phyloP scores from a whole-genome alignment of 2,329 filamentous ascomycete genomes.

The Fusarium succisae region DNA sequence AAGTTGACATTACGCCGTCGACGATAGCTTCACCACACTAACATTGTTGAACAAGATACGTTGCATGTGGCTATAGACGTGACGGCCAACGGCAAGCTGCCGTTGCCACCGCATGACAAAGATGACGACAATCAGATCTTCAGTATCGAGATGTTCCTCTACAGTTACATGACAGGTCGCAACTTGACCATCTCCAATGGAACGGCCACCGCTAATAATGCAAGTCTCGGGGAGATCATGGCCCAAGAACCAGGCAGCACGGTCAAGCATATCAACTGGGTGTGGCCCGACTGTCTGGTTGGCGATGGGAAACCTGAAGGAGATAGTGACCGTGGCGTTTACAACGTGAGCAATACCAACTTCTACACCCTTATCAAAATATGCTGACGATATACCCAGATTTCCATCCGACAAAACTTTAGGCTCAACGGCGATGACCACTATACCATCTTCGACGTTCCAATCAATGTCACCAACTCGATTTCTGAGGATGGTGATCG shows the following conservation, averaged over 20 bases:
- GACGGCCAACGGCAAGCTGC: slow-evolving; percentile 70
- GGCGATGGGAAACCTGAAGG: slow-evolving; percentile 63
- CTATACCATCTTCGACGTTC: slow-evolving; percentile 77
- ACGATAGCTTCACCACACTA: neutral
- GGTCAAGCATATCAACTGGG: slow-evolving; percentile 78
- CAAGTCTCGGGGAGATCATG: slow-evolving; percentile 66
- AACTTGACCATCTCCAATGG: slow-evolving; percentile 77
- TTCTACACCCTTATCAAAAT: neutral
- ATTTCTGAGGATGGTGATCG: slow-evolving; percentile 58
- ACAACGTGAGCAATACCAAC: slow-evolving; percentile 63
- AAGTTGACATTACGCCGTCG: slow-evolving; percentile 41
- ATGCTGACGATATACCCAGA: slow-evolving; percentile 50
- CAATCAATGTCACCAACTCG: slow-evolving; percentile 73
- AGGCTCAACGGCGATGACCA: slow-evolving; percentile 69
- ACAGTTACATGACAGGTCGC: slow-evolving; percentile 67
- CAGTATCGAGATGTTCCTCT: slow-evolving; percentile 74
- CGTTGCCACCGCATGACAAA: slow-evolving; percentile 64
- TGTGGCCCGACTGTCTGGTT: slow-evolving; percentile 75
- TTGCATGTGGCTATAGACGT: slow-evolving; percentile 75
- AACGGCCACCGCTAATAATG: slow-evolving; percentile 60
- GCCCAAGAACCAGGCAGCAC: slow-evolving; percentile 71
- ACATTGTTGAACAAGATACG: slow-evolving; percentile 49
- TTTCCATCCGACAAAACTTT: slow-evolving; percentile 77
- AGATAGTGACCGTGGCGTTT: slow-evolving; percentile 63
- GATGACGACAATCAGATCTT: slow-evolving; percentile 66